Base-by-base conservation (phyloP, 2,329 filamentous ascomycete genomes). In the Trichoderma oligosporum region DNA sequence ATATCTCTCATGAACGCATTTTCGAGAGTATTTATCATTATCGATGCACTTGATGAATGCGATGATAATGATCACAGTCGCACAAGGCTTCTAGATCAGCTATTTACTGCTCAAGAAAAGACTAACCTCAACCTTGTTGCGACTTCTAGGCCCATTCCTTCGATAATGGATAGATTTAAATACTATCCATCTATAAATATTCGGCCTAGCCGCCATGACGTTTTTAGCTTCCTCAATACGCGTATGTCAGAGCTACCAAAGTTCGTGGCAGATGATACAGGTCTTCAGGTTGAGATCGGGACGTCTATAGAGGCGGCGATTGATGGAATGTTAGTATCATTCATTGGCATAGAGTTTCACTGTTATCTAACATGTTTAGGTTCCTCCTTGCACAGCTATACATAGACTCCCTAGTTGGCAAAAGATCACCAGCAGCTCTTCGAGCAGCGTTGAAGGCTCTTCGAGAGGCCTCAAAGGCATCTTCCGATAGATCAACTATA, bases 401-500 rank as follows among this genome's bases (percentile, higher is more conserved):
- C 4, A 24, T 55, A 2, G 20, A 29, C 14, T 52, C 38, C 5
- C n/a, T 57, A 3, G 29, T 52, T 4, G 46, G 45, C n/a, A 52
- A 51, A 12, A 29, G 47, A 16, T 52, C 55, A 1, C 2, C 14
- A 3, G 18, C 11, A 16, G 25, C 45, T 6, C 22, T 57, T 7
- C n/a, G 8, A 22, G 22, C 7, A 7, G 39, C 38, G 11, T 27
- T 45, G 8, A 36, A 14, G 12, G 27, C 12, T 8, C 9, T 55
- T 9, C 41, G 7, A 5, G n/a, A 18, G 12, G 27, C 25, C 2
- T 45, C 27, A 4, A n/a, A n/a, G n/a, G 16, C 22, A 11, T 54
- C 51, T 3, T 9, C 14, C 2, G 27, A 45, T 25, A 45, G 4
- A 6, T 62, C 64, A 3, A 49, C 64, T 11, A 68, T 66, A 2